These are phyloP conservation scores for Beauveria varroae DNA, from an alignment of 2,329 filamentous ascomycete species.

Conservation along the genomic window DNA sequence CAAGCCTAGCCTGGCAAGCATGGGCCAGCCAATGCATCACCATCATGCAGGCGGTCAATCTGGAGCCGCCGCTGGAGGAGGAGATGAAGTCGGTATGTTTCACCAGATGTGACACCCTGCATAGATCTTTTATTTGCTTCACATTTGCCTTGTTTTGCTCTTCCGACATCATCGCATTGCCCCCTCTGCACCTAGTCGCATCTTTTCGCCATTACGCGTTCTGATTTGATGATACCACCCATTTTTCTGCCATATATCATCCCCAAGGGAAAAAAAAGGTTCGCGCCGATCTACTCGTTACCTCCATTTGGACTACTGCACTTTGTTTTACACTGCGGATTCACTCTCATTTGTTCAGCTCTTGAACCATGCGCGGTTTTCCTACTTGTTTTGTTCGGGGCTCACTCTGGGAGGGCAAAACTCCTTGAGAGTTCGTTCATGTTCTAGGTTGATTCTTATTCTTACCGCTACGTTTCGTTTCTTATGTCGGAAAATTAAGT, in stretches of 20 bases:
- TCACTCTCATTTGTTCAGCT: not conserved
- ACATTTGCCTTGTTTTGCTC: conserved; percentile 20
- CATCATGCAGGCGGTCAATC: conserved; percentile 34
- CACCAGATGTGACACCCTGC: conserved; percentile 69
- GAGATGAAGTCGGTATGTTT: conserved; percentile 96
- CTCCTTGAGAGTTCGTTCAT: not conserved
- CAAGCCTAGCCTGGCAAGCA: conserved; percentile 57
- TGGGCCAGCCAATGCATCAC: conserved; percentile 65
- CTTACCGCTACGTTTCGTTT: not conserved
- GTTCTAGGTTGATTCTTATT: not conserved
- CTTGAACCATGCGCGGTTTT: not conserved
- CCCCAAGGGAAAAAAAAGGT: conserved; percentile 7
- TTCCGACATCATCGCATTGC: conserved; percentile 11
- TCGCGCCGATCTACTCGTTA: conserved; percentile 7
- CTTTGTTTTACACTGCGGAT: conserved; percentile 18
- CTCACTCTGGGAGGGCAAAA: not conserved
- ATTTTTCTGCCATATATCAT: conserved; percentile 17
- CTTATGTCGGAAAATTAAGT: conserved; percentile 5
- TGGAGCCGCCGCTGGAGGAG: conserved; percentile 50
- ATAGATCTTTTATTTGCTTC: conserved; percentile 30
- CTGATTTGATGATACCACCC: conserved; percentile 13
- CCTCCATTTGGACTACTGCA: conserved; percentile 3
- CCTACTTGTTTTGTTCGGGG: conserved; percentile 2
- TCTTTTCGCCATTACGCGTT: conserved; percentile 10
- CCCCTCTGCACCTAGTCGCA: conserved; percentile 3